Percentiles rank a stretch among this genome's conserved stretches.
phyloP scores from a whole-genome alignment of 2,329 filamentous ascomycete species.

The Hypoxylon sp. region DNA sequence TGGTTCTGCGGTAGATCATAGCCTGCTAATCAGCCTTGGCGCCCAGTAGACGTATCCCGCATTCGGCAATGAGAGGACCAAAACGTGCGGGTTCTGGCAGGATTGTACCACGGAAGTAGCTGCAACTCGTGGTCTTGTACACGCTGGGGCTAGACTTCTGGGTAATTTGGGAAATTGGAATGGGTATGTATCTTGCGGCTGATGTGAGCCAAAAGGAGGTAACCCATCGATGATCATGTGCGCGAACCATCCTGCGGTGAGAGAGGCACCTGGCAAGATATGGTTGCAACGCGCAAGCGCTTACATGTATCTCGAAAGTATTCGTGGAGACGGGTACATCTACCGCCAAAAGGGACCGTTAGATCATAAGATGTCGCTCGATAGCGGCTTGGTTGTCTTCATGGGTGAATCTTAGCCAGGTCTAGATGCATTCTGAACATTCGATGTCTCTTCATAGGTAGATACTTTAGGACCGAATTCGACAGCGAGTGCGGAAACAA shows the following conservation, averaged over 20 bases:
- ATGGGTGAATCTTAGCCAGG: not conserved
- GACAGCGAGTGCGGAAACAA: not conserved
- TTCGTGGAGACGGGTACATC: conserved; percentile 1
- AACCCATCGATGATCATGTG: conserved; percentile 43
- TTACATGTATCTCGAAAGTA: conserved; percentile 43
- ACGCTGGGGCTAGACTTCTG: conserved; percentile 17
- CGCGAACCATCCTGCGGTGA: conserved; percentile 44
- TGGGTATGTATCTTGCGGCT: conserved; percentile 38
- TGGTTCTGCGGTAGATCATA: conserved; percentile 29
- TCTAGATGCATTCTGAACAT: conserved; percentile 1
- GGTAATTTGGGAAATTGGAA: conserved; percentile 27
- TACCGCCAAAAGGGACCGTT: conserved; percentile 26
- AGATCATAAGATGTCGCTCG: conserved; percentile 20
- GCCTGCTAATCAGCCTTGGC: conserved; percentile 29
- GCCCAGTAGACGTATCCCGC: conserved; percentile 19
- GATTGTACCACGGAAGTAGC: conserved; percentile 38
- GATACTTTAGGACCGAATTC: not conserved
- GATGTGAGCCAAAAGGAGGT: conserved; percentile 44
- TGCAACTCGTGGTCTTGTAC: conserved; percentile 27
- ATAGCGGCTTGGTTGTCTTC: conserved; percentile 14
- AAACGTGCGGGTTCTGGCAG: conserved; percentile 36
- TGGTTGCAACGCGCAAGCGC: conserved; percentile 44
- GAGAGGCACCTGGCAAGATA: conserved; percentile 36
- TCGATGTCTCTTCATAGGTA: not conserved
- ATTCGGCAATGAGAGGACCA: conserved; percentile 33